These are phyloP conservation scores for Hibiscus tridactylites DNA, from an alignment of 345 rosid genomes.

Conservation along the genomic window DNA sequence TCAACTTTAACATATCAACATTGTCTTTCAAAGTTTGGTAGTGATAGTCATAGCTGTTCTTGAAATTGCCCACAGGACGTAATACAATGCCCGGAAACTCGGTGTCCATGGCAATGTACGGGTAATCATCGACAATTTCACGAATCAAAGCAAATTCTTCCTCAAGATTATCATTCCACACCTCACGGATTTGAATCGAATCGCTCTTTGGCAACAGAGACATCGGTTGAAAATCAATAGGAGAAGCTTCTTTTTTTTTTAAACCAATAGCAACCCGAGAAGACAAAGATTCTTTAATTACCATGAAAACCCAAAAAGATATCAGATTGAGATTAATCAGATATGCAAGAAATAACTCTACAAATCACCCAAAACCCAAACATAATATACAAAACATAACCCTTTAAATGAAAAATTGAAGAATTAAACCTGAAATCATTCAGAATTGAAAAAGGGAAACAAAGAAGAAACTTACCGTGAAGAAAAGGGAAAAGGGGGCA, in stretches of 20 bases:
- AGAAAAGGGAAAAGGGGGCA: background rate
- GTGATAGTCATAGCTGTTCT: constrained; percentile 55
- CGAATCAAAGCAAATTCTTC: constrained; percentile 63
- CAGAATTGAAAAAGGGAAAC: background rate
- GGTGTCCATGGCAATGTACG: constrained; percentile 83
- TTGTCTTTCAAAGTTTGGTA: constrained; percentile 72
- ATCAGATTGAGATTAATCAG: background rate
- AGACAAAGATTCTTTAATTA: background rate
- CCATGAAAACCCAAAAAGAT: background rate
- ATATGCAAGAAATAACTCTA: background rate
- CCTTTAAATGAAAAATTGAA: background rate
- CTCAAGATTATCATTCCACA: constrained; percentile 60
- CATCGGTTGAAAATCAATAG: constrained; percentile 31
- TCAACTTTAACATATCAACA: constrained; percentile 71
- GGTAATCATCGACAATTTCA: constrained; percentile 60
- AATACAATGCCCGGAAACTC: constrained; percentile 82
- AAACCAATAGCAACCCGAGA: background rate
- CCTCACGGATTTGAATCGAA: constrained; percentile 75
- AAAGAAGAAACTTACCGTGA: background rate
- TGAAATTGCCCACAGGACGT: constrained; percentile 64
- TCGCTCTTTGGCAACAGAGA: constrained; percentile 58
- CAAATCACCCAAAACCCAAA: background rate
- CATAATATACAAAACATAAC: background rate
- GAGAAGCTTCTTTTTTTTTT: too few relatives aligned
- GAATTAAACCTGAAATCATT: background rate